phyloP scores from a whole-genome alignment of 768 basidiomycete species.

The Russula sp. region DNA sequence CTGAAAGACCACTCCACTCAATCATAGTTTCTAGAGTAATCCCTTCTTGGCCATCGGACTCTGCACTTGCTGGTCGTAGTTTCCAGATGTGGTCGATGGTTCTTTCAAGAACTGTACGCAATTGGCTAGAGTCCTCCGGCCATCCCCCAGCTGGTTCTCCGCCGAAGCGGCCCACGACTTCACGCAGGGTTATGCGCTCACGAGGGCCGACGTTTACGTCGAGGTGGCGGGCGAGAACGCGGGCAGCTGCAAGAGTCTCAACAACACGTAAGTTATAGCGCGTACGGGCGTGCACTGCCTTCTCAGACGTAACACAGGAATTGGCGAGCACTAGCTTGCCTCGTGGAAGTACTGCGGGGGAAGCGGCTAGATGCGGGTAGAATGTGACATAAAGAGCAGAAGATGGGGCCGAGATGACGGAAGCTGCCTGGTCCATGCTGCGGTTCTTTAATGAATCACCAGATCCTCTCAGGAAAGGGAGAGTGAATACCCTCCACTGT shows the following conservation, averaged over 20 bases:
- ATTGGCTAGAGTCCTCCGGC: conserved; percentile 41
- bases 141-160: conserved; percentile 40
- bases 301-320: conserved; percentile 77
- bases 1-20: conserved; percentile 49
- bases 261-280: conserved; percentile 89
- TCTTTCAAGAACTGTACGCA: conserved; percentile 43
- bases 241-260: conserved; percentile 79
- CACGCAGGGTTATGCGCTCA: conserved; percentile 58
- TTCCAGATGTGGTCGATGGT: conserved; percentile 46
- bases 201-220: conserved; percentile 36
- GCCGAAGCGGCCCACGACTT: conserved; percentile 55
- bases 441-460: not conserved
- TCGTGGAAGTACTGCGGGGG: conserved; percentile 57
- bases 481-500: conserved; percentile 62
- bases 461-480: not conserved
- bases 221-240: conserved; percentile 60
- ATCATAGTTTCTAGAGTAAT: conserved; percentile 75
- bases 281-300: conserved; percentile 66
- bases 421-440: conserved; percentile 90
- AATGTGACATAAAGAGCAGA: conserved; percentile 79
- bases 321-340: conserved; percentile 75
- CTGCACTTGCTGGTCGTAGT: conserved; percentile 41
- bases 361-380: conserved; percentile 64
- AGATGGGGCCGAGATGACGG: conserved; percentile 65
- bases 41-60: conserved; percentile 44